Evolutionary conservation across 495 filamentous ascomycete genomes (phyloP), one percentile per base, ranked within the genome.

Genomic region (Penicillium robsamsonii): DNA sequence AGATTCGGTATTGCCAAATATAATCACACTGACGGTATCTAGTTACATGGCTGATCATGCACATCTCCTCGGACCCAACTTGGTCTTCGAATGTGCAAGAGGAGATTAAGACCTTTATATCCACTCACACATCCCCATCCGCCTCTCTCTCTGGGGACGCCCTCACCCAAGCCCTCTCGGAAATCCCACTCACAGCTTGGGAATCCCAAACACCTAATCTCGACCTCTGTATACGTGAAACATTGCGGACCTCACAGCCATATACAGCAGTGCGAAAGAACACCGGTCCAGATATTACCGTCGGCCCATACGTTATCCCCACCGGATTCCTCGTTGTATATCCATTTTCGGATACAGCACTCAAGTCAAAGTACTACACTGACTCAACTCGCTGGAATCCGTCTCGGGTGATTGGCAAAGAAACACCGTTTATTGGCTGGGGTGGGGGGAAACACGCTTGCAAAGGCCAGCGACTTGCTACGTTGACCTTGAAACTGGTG

Each of bases 11-110:
- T 24, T 5, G 41, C 11, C 10, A n/a, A 4, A 12, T 5, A 24
- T 0, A 27, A 37, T 11, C 1, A n/a, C 15, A 18, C 38, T 50
- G 20, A 56, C 24, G 2, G 4, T 27, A 5, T 27, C 10, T 57
- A 58, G 56, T 45, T 3, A 47, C 49, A 17, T 58, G 56, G 56
- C 18, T 58, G 7, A 58, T 54, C 25, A 58, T 58, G 43, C 33
- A 45, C 22, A 37, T 58, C 13, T 42, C 56, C 27, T 53, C 41
- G 15, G 18, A 58, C 17, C 49, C 49, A 6, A 7, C 25, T 1
- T 58, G 56, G 56, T 29, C 35, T 11, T 6, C 12, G 0, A 27
- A 37, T 29, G 27, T 58, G 9, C 49, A 46, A 18, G 8, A 53
- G 13, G 56, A 58, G 50, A 31, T 58, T 6, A 11, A 48, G 25